Conservation (phyloP, 2,329 filamentous ascomycete genomes). For the Akanthomyces dipterigenus region DNA sequence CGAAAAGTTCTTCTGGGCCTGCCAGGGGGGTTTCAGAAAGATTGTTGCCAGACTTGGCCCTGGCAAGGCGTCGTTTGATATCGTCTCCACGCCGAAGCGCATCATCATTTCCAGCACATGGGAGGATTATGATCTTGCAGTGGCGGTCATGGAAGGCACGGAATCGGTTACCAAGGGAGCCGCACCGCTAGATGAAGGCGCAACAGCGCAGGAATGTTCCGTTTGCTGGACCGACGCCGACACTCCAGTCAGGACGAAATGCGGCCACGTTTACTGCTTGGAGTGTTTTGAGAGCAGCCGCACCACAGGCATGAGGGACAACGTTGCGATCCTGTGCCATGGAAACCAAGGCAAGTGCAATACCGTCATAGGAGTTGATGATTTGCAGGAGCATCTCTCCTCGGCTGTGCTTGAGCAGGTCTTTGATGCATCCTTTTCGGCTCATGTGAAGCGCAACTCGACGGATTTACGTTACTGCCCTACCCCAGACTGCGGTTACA, state of each 20-base stretch:
- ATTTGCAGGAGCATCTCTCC: slow-evolving; percentile 25
- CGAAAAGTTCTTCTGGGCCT: slow-evolving; percentile 23
- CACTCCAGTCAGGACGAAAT: slow-evolving; percentile 27
- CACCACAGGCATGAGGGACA: not conserved
- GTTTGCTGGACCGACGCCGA: slow-evolving; percentile 32
- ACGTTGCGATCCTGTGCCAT: slow-evolving; percentile 19
- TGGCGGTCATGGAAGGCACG: not conserved
- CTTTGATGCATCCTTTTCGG: slow-evolving; percentile 28
- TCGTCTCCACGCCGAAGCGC: slow-evolving; percentile 19
- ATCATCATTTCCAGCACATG: slow-evolving; percentile 26
- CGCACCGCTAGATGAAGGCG: not conserved
- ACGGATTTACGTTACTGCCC: too few species aligned
- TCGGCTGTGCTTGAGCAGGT: slow-evolving; percentile 28
- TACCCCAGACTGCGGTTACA: too few species aligned
- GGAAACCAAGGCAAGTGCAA: slow-evolving; percentile 21
- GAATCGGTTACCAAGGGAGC: not conserved
- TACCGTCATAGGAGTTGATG: slow-evolving; percentile 16
- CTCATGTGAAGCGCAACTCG: slow-evolving; percentile 25
- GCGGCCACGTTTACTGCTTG: slow-evolving; percentile 35
- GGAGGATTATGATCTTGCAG: not conserved
- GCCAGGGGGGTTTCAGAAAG: slow-evolving; percentile 25
- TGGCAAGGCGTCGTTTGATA: slow-evolving; percentile 25
- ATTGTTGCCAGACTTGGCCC: slow-evolving; percentile 21
- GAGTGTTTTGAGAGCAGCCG: slow-evolving; percentile 34
- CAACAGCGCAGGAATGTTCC: slow-evolving; percentile 19